These are phyloP conservation scores for Boletus sensibilis DNA, from an alignment of 768 basidiomycete species.

Conservation along the genomic window DNA sequence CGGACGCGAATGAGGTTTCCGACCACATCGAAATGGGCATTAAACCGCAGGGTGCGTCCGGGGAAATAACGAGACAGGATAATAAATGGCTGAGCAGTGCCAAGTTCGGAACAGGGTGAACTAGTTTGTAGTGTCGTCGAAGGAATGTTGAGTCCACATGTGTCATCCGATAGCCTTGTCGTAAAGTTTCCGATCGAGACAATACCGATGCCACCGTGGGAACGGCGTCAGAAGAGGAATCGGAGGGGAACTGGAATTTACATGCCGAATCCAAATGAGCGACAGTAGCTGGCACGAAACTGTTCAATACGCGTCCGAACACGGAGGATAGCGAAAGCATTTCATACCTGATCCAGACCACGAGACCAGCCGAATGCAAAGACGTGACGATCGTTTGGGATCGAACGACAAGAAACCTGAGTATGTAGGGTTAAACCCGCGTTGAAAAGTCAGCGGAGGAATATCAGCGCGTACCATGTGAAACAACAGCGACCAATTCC, in stretches of 20 bases:
- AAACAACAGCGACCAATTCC: too few species aligned
- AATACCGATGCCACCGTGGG: not conserved
- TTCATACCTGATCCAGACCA: too few species aligned
- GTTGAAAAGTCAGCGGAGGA: not conserved
- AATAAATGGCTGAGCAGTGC: constrained; percentile 1
- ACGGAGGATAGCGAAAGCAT: too few species aligned
- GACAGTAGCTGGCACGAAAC: too few species aligned
- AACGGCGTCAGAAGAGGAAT: not conserved
- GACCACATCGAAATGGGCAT: constrained; percentile 9
- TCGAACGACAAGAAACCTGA: constrained; percentile 3
- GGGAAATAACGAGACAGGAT: not conserved
- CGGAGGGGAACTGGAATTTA: too few species aligned
- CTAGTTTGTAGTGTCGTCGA: constrained; percentile 12
- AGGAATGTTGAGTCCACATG: constrained; percentile 11
- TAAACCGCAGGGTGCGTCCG: not conserved
- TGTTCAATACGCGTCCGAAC: too few species aligned
- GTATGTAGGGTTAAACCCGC: not conserved
- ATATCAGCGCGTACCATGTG: not conserved
- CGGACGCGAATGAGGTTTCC: constrained; percentile 5
- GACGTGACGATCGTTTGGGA: not conserved
- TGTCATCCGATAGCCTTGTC: constrained; percentile 1
- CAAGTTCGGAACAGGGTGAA: constrained; percentile 9
- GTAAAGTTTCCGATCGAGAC: constrained; percentile 12
- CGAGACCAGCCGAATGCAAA: not conserved
- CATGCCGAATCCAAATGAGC: too few species aligned